These are phyloP conservation scores for Colletotrichum chrysophilum DNA, from an alignment of 2,329 filamentous ascomycete genomes.

Conservation along the genomic window DNA sequence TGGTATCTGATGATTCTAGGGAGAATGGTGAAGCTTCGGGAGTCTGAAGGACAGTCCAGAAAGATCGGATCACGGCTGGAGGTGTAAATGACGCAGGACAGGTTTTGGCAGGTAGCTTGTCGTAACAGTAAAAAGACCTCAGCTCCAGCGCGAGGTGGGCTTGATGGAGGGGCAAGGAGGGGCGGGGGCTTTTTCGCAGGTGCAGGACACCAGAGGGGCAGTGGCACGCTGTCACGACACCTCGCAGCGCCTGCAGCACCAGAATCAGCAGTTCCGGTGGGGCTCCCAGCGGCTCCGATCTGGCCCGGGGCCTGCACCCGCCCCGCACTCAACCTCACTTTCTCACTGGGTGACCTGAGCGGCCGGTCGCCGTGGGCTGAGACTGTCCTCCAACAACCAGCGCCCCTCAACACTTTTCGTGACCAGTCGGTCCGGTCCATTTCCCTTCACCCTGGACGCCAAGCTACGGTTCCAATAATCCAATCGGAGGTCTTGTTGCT, in stretches of 20 bases:
- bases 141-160: slow-evolving; percentile 21
- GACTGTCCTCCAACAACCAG: slow-evolving; percentile 18
- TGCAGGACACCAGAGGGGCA: background rate
- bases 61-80: background rate
- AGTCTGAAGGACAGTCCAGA: background rate
- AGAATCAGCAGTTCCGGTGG: slow-evolving; percentile 15
- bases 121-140: slow-evolving; percentile 18
- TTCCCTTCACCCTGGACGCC: background rate
- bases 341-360: background rate
- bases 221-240: background rate
- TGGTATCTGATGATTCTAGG: slow-evolving; percentile 17
- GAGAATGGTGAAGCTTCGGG: background rate
- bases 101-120: background rate
- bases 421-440: background rate
- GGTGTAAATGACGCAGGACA: slow-evolving; percentile 23
- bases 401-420: slow-evolving; percentile 18
- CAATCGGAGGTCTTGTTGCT: background rate
- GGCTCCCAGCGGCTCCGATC: slow-evolving; percentile 6
- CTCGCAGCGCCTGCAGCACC: slow-evolving; percentile 3
- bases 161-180: slow-evolving; percentile 20
- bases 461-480: background rate
- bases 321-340: slow-evolving; percentile 19
- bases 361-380: slow-evolving; percentile 2
- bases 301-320: slow-evolving; percentile 11
- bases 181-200: background rate